Evolutionary conservation across 1,139 yeast genomes (phyloP).

Genomic region (Yamadazyma diospyri): DNA sequence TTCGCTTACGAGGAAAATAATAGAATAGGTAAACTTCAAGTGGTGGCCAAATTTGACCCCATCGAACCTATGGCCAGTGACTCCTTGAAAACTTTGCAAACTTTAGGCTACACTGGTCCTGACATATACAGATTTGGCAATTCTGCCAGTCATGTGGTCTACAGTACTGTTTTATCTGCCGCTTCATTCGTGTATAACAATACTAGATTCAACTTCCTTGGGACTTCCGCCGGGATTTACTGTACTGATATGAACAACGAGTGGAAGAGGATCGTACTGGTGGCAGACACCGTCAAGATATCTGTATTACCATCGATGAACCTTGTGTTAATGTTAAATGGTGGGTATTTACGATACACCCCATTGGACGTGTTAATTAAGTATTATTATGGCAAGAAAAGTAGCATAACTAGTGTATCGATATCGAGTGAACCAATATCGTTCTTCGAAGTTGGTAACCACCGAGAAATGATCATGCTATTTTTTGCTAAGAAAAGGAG

Average conservation of each 20-base stretch:
- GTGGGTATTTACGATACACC: constrained; percentile 58
- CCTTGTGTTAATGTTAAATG: constrained; percentile 57
- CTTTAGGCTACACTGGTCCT: constrained; percentile 23
- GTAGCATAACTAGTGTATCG: constrained; percentile 28
- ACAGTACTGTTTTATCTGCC: constrained; percentile 26
- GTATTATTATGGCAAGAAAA: constrained; percentile 34
- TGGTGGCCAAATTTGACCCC: constrained; percentile 62
- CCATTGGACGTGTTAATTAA: constrained; percentile 46
- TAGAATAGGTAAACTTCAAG: constrained; percentile 55
- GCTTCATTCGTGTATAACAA: constrained; percentile 26
- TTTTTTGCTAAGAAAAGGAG: constrained; percentile 51
- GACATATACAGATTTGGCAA: constrained; percentile 25
- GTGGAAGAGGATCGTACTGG: constrained; percentile 62
- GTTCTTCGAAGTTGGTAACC: constrained; percentile 60
- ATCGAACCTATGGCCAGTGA: constrained; percentile 45
- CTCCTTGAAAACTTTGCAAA: constrained; percentile 19
- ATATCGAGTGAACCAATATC: constrained; percentile 38
- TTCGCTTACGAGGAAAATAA: constrained; percentile 62
- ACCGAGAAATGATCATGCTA: constrained; percentile 57
- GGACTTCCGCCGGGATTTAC: constrained; percentile 38
- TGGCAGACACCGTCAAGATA: constrained; percentile 56
- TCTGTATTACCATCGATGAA: constrained; percentile 57
- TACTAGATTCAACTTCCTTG: constrained; percentile 27
- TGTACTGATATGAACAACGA: constrained; percentile 47
- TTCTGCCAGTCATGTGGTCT: constrained; percentile 24